Evolutionary conservation across 2,329 filamentous ascomycete genomes (phyloP), one percentile per base, ranked within the genome.

Genomic region (Samsoniella hepiali): DNA sequence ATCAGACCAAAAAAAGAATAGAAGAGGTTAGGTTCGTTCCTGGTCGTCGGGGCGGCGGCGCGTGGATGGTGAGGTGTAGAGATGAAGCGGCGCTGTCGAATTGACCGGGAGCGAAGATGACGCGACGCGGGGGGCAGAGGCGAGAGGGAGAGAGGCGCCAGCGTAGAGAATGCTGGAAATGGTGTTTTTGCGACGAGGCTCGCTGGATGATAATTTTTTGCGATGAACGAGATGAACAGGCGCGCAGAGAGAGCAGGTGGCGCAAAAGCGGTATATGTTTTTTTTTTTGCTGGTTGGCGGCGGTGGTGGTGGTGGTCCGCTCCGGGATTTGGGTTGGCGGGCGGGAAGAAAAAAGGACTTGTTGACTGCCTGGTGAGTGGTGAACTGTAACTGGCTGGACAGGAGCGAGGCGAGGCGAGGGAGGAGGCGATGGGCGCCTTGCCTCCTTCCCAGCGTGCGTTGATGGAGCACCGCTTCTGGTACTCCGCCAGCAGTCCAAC

Each of bases 251-350:
- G 40, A 50, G 15, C 22, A 59, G 22, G 57, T 59, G 57, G 57
- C 57, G 57, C 45, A 59, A 59, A 58, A 59, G 57, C 57, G 57
- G 57, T 59, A 50, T 59, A 50, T 59, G 42, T 38, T 59, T 47
- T 47, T 57, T 59, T 59, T 36, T 45, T 45, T 49, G 40, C 36
- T 55, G 32, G 32, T 27, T 53, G 27, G n/a, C 11, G 27, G 29
- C 22, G 13, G 22, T 57, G 22, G 53, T 56, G 51, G 27, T 51
- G 27, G 49, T 31, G 27, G 49, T 31, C 34, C 31, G 31, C 15
- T 53, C 50, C 36, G 50, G 50, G 50, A 31, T 53, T 53, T 34
- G 31, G 50, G 10, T 17, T 51, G 29, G 27, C 31, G 11, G 49
- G 31, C 49, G 15, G 27, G 31, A 31, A 36, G 31, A 15, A 45